Evolutionary conservation across 768 basidiomycete species (phyloP).

Genomic region (Rhizopogon rudus): DNA sequence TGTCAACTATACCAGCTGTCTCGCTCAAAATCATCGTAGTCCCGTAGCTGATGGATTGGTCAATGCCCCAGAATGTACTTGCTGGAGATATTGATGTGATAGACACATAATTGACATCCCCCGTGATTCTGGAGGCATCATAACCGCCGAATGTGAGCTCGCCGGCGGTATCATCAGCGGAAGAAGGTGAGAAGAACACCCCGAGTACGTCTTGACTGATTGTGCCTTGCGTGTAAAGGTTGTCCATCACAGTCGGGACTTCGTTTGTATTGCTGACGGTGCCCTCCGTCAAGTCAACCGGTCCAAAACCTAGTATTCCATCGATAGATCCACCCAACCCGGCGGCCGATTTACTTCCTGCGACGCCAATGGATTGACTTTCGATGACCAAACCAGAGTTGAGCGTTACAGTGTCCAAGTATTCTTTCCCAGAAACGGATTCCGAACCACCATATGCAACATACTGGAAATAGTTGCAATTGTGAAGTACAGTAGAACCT

Average conservation of each 20-base stretch:
- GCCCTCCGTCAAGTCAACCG: conserved; percentile 22
- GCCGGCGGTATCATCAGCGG: conserved; percentile 10
- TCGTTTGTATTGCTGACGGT: conserved; percentile 2
- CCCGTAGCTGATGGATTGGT: conserved; percentile 26
- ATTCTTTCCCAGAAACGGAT: too few relatives aligned
- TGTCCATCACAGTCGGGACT: conserved; percentile 28
- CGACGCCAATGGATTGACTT: too few relatives aligned
- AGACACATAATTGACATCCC: conserved; percentile 2
- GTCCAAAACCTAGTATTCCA: too few relatives aligned
- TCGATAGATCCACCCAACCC: too few relatives aligned
- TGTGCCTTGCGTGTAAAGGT: conserved; percentile 19
- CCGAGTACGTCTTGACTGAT: conserved; percentile 25
- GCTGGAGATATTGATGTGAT: conserved; percentile 27
- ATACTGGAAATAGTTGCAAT: too few relatives aligned
- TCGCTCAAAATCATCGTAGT: conserved; percentile 14
- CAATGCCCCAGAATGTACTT: conserved; percentile 29
- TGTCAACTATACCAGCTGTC: conserved; percentile 31
- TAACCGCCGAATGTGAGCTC: not conserved
- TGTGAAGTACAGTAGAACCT: too few relatives aligned
- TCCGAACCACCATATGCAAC: too few relatives aligned
- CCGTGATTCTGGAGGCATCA: not conserved
- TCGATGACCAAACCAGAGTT: too few relatives aligned
- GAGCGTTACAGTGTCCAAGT: too few relatives aligned
- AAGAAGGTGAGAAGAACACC: conserved; percentile 25
- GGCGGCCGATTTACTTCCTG: too few relatives aligned